These are phyloP conservation scores for Pichia cephalocereana DNA, from an alignment of 805 yeast species.

Conservation along the genomic window DNA sequence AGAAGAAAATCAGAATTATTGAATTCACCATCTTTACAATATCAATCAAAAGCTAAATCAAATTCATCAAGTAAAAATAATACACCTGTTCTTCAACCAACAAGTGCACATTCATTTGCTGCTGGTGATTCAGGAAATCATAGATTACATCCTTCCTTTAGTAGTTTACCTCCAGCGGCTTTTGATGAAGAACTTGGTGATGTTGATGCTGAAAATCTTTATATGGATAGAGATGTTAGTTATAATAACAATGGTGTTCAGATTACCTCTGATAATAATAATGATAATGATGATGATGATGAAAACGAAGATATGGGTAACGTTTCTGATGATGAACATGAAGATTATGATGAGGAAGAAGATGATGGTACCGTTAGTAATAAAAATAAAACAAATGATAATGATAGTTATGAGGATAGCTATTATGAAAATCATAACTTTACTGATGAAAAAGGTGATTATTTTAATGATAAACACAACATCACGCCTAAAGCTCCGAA, in stretches of 20 bases:
- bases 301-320: background rate
- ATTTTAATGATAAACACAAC: background rate
- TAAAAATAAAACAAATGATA: background rate
- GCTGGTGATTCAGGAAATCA: conserved; percentile 1
- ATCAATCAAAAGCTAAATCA: background rate
- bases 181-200: conserved; percentile 3
- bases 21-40: background rate
- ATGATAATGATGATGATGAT: background rate
- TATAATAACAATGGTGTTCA: background rate
- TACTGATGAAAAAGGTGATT: background rate
- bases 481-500: too few species aligned
- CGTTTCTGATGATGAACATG: too few species aligned
- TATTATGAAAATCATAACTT: background rate
- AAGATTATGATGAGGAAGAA: background rate
- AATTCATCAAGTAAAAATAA: background rate
- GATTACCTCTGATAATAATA: background rate
- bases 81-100: conserved; percentile 4
- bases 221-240: conserved; percentile 1
- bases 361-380: background rate
- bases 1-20: background rate
- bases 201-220: background rate
- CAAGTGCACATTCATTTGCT: conserved; percentile 7
- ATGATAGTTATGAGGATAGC: background rate
- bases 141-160: background rate
- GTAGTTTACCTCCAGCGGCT: background rate